Conservation (phyloP, 2,329 filamentous ascomycete genomes). For the Pseudocercospora eumusae region DNA sequence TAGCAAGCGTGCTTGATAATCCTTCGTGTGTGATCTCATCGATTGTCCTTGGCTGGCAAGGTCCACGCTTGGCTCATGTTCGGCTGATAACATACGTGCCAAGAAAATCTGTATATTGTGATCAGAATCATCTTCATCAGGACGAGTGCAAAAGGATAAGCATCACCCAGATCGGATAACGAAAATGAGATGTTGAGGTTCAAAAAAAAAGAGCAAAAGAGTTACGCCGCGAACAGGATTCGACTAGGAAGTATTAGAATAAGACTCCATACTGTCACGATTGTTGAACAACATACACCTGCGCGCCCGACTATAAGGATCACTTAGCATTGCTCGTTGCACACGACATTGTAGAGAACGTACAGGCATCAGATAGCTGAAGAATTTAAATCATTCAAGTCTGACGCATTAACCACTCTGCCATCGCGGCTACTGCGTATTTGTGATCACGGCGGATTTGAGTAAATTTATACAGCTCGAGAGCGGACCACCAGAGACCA, state of each 20-base stretch:
- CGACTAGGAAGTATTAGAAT: too few relatives aligned
- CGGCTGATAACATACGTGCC: neutral
- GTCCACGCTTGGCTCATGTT: neutral
- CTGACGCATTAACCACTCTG: conserved; percentile 30
- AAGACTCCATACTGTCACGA: too few relatives aligned
- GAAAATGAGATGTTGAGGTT: too few relatives aligned
- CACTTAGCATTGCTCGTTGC: too few relatives aligned
- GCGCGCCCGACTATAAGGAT: too few relatives aligned
- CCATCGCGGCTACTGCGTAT: conserved; percentile 7
- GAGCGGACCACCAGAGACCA: too few relatives aligned
- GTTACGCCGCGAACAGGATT: conserved; percentile 23
- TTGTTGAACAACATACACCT: too few relatives aligned
- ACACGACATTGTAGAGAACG: too few relatives aligned
- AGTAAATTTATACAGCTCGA: neutral
- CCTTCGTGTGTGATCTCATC: neutral
- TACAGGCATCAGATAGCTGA: conserved; percentile 28
- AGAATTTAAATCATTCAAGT: conserved; percentile 21
- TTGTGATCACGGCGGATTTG: neutral
- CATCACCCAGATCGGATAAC: too few relatives aligned
- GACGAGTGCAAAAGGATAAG: too few relatives aligned
- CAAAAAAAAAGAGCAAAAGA: neutral
- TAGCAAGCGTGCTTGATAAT: neutral
- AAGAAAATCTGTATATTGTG: neutral
- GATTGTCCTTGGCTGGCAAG: neutral
- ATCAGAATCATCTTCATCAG: too few relatives aligned